Conservation (phyloP, 2,329 filamentous ascomycete genomes). For the Paecilomyces sp. region DNA sequence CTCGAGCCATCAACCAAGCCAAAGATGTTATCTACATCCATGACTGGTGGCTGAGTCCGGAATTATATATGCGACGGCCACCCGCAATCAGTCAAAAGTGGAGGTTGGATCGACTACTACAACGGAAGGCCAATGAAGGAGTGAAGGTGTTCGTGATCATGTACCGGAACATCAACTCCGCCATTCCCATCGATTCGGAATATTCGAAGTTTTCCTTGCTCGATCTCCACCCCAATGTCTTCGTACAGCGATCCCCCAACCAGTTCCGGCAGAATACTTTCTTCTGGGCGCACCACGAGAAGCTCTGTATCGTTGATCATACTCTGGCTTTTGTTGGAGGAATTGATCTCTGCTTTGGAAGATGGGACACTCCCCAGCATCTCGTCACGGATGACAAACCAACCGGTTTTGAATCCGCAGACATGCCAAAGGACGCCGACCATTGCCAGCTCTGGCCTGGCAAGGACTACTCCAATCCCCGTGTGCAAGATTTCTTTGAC, state of each 20-base stretch:
- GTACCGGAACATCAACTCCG: conserved; percentile 95
- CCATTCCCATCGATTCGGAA: conserved; percentile 94
- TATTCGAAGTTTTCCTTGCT: conserved; percentile 96
- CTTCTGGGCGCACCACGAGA: conserved; percentile 98
- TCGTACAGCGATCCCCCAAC: conserved; percentile 91
- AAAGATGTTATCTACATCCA: conserved; percentile 98
- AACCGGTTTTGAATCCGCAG: conserved; percentile 79
- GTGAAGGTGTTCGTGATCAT: conserved; percentile 98
- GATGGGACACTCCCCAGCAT: conserved; percentile 96
- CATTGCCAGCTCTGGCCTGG: conserved; percentile 95
- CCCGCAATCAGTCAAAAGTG: conserved; percentile 97
- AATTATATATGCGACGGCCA: conserved; percentile 89
- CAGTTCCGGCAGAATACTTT: conserved; percentile 99
- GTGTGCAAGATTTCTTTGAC: conserved; percentile 90
- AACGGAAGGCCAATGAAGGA: conserved; percentile 86
- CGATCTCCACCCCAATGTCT: conserved; percentile 92
- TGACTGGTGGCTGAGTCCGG: conserved; percentile 97
- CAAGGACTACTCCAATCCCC: conserved; percentile 96
- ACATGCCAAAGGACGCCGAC: conserved; percentile 74
- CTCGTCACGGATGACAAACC: conserved; percentile 85
- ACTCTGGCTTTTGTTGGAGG: conserved; percentile 93
- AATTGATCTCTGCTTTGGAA: conserved; percentile 91
- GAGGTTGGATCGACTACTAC: conserved; percentile 87
- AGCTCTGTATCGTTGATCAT: conserved; percentile 94
- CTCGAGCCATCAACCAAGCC: conserved; percentile 91